phyloP scores from a whole-genome alignment of 1,139 yeast species.

The Nakaseomyces uthaithaninus region DNA sequence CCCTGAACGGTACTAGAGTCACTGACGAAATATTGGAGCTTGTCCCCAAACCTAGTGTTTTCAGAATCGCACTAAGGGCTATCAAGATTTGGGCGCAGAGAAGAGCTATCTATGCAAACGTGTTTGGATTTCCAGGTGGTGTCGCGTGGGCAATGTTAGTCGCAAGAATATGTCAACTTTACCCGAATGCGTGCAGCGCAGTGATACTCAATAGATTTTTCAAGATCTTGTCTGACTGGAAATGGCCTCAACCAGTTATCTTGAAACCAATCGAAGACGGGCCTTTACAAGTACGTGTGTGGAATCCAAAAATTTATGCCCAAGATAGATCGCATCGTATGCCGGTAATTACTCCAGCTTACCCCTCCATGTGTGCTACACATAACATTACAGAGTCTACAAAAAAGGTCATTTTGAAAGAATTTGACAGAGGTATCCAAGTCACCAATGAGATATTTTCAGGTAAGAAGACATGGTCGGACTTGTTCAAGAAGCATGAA shows the following conservation, averaged over 20 bases:
- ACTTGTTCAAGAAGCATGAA: constrained; percentile 65
- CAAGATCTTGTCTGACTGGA: constrained; percentile 80
- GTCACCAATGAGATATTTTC: constrained; percentile 60
- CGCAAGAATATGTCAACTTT: constrained; percentile 90
- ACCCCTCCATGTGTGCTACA: constrained; percentile 99
- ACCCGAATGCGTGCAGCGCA: constrained; percentile 93
- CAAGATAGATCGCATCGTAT: constrained; percentile 83
- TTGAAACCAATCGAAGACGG: constrained; percentile 93
- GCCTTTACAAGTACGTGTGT: constrained; percentile 87
- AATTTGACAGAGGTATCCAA: constrained; percentile 64
- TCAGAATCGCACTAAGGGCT: constrained; percentile 86
- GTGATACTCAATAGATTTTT: constrained; percentile 84
- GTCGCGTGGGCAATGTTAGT: constrained; percentile 99
- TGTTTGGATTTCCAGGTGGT: constrained; percentile 98
- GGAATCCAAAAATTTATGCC: constrained; percentile 91
- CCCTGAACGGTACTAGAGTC: constrained; percentile 92
- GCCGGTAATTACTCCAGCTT: constrained; percentile 99
- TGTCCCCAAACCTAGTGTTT: constrained; percentile 89
- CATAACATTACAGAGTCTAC: constrained; percentile 89
- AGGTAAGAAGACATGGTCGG: constrained; percentile 65
- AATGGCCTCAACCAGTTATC: constrained; percentile 97
- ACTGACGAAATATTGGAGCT: constrained; percentile 85
- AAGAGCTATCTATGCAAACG: constrained; percentile 87
- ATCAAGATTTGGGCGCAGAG: constrained; percentile 96
- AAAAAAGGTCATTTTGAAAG: constrained; percentile 66